phyloP scores from a whole-genome alignment of 352 stramenopile species.

The Pythium apleroticum region DNA sequence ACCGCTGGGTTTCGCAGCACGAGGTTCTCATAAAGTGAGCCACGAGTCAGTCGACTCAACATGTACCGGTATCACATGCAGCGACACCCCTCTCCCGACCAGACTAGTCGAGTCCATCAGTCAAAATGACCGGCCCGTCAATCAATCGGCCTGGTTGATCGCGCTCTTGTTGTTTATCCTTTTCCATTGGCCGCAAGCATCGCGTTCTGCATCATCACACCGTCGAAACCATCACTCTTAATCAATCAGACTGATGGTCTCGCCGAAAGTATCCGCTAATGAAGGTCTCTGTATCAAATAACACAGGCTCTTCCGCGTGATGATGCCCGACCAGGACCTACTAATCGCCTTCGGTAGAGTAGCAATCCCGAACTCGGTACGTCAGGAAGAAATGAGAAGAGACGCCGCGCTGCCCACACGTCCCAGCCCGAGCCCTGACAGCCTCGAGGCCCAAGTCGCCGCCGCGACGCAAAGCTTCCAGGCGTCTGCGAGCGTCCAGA shows the following conservation, averaged over 20 bases:
- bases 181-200: too few relatives aligned
- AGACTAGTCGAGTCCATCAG: too few relatives aligned
- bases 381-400: constrained; percentile 4
- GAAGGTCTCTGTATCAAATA: constrained; percentile 1
- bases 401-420: not conserved
- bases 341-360: constrained; percentile 3
- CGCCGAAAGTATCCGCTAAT: constrained; percentile 1
- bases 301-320: constrained; percentile 6
- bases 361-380: not conserved
- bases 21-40: too few relatives aligned
- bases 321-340: constrained; percentile 7
- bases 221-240: not conserved
- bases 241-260: not conserved
- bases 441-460: not conserved
- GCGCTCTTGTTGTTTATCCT: too few relatives aligned
- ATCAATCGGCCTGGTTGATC: too few relatives aligned
- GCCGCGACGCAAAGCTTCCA: not conserved
- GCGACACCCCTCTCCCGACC: too few relatives aligned
- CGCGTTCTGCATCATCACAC: not conserved
- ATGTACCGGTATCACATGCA: too few relatives aligned
- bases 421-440: not conserved
- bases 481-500: not conserved
- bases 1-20: too few relatives aligned
- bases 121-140: too few relatives aligned
- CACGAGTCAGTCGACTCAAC: too few relatives aligned